phyloP scores from a whole-genome alignment of 805 yeast genomes.

The Ogataea corticis region DNA sequence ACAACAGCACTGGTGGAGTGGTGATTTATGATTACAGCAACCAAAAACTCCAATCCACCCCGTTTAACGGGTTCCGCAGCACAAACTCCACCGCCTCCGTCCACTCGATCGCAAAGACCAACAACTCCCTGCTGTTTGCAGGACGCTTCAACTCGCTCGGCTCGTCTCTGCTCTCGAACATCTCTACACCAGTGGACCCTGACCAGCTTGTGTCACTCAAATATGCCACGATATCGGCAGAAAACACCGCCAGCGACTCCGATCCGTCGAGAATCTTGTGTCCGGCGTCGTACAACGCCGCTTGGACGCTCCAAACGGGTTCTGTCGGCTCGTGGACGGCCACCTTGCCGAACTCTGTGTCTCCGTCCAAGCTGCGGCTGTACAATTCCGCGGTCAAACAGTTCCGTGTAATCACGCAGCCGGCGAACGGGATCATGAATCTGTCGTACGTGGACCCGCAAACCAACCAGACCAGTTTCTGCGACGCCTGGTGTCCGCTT shows the following conservation, averaged over 20 bases:
- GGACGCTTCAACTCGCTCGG: constrained; percentile 73
- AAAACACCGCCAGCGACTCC: constrained; percentile 39
- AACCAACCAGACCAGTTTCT: constrained; percentile 54
- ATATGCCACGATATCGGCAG: constrained; percentile 53
- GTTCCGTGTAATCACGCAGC: constrained; percentile 75
- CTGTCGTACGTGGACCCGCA: constrained; percentile 78
- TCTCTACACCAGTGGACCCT: constrained; percentile 43
- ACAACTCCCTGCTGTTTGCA: constrained; percentile 67
- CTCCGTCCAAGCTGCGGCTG: constrained; percentile 73
- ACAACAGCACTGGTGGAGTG: constrained; percentile 51
- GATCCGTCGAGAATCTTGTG: constrained; percentile 49
- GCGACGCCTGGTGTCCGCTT: constrained; percentile 92
- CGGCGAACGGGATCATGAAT: constrained; percentile 89
- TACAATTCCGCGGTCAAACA: constrained; percentile 55
- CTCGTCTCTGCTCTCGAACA: constrained; percentile 35
- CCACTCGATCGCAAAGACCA: constrained; percentile 58
- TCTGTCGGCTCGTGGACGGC: constrained; percentile 68
- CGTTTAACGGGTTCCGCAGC: constrained; percentile 77
- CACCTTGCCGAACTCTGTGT: constrained; percentile 51
- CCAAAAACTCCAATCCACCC: constrained; percentile 45
- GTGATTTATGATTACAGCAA: constrained; percentile 59
- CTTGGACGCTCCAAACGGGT: constrained; percentile 54
- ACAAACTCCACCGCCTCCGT: constrained; percentile 46
- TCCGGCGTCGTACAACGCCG: constrained; percentile 43
- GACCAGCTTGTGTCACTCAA: constrained; percentile 63